Evolutionary conservation across 2,329 filamentous ascomycete species (phyloP).

Genomic region (Penicillium sp.): DNA sequence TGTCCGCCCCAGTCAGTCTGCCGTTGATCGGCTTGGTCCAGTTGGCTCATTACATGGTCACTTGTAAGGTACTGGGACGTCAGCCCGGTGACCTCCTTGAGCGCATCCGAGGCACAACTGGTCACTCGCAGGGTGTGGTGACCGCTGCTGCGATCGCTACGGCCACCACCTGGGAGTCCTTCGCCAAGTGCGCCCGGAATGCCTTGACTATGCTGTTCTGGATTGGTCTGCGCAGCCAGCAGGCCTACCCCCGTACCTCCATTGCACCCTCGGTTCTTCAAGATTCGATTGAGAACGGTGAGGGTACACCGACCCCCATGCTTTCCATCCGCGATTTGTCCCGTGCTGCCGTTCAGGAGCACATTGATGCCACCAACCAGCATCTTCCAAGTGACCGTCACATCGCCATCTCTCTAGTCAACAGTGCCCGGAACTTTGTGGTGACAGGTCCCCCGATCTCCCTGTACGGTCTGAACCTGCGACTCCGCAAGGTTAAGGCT

Average conservation of each 20-base stretch:
- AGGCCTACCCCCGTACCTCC: conserved; percentile 93
- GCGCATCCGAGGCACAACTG: conserved; percentile 80
- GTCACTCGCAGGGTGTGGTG: conserved; percentile 94
- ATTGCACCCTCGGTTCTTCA: conserved; percentile 85
- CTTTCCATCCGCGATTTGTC: conserved; percentile 93
- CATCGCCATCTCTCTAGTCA: conserved; percentile 91
- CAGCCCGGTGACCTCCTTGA: conserved; percentile 86
- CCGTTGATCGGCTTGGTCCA: conserved; percentile 95
- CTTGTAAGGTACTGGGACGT: conserved; percentile 84
- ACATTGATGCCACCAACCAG: conserved; percentile 95
- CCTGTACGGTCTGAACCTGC: conserved; percentile 90
- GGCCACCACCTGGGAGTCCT: conserved; percentile 89
- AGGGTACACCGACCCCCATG: conserved; percentile 96
- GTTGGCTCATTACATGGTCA: conserved; percentile 90
- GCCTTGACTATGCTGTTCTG: conserved; percentile 94
- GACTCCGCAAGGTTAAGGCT: conserved; percentile 94
- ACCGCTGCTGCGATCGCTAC: conserved; percentile 89
- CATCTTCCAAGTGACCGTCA: conserved; percentile 90
- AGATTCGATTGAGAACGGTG: conserved; percentile 89
- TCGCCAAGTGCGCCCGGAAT: conserved; percentile 72
- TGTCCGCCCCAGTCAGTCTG: conserved; percentile 92
- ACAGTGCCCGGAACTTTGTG: conserved; percentile 95
- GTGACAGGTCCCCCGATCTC: conserved; percentile 95
- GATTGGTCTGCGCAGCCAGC: conserved; percentile 95
- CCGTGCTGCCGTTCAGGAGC: conserved; percentile 83